phyloP scores from a whole-genome alignment of 2,329 filamentous ascomycete species.

The Scorias spongiosa region DNA sequence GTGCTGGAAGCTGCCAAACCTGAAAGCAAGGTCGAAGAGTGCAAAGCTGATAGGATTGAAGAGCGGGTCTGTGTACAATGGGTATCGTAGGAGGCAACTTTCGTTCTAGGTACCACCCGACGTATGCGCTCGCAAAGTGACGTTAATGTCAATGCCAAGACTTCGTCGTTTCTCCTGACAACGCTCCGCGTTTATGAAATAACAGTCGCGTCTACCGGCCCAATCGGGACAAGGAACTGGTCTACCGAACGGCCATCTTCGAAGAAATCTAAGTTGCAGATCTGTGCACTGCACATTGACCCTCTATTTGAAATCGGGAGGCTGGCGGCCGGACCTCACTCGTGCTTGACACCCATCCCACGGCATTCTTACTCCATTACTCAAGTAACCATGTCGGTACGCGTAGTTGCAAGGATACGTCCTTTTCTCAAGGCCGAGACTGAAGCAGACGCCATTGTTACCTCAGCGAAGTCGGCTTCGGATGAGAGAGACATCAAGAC shows the following conservation, averaged over 20 bases:
- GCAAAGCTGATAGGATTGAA: no score
- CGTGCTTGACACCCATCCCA: neutral
- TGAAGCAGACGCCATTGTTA: constrained; percentile 76
- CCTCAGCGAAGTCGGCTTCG: constrained; percentile 43
- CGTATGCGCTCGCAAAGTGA: no score
- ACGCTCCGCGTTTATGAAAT: neutral
- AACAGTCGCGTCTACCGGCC: neutral
- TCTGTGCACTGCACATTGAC: neutral
- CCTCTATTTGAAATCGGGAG: neutral
- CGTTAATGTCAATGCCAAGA: no score
- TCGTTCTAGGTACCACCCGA: no score
- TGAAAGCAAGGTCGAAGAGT: no score
- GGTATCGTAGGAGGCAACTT: no score
- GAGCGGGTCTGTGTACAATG: no score
- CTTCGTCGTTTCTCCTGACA: neutral
- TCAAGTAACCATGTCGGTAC: constrained; percentile 31
- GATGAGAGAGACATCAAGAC: constrained; percentile 26
- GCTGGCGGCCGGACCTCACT: neutral
- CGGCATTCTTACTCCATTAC: neutral
- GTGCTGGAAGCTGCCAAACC: no score
- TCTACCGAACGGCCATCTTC: no score
- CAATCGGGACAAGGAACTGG: no score
- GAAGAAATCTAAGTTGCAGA: neutral
- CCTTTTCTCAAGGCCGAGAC: constrained; percentile 75
- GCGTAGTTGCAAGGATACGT: constrained; percentile 80